Percentiles rank a stretch among this genome's conserved stretches.
phyloP scores from a whole-genome alignment of 345 rosid species.

The Salix exigua region DNA sequence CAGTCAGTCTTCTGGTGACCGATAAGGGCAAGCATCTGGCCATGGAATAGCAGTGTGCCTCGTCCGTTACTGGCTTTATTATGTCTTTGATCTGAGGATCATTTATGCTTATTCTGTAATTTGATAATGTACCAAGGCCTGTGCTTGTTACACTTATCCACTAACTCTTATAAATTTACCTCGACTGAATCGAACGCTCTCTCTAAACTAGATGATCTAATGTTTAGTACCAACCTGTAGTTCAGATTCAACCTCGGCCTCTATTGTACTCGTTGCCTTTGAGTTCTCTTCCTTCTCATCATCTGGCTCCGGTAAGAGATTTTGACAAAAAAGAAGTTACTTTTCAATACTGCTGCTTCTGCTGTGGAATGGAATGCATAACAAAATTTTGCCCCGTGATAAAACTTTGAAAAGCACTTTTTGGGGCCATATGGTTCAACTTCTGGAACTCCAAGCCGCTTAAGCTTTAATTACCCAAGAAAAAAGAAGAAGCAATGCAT shows the following conservation, averaged over 20 bases:
- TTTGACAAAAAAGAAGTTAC: not conserved
- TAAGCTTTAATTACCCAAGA: not conserved
- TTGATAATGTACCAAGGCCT: not conserved
- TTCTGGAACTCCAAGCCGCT: slow-evolving; percentile 7
- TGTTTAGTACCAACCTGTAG: slow-evolving; percentile 27
- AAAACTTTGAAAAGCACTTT: not conserved
- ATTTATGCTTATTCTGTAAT: not conserved
- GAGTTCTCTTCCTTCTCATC: slow-evolving; percentile 7
- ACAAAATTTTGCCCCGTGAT: not conserved
- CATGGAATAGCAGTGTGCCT: not conserved
- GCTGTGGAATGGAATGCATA: not conserved
- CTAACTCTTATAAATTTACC: slow-evolving; percentile 4
- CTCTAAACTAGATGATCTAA: slow-evolving; percentile 14
- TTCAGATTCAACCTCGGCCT: slow-evolving; percentile 42
- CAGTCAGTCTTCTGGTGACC: not conserved
- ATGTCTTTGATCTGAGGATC: not conserved
- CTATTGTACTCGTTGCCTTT: slow-evolving; percentile 30
- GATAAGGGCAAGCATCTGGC: not conserved
- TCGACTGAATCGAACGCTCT: slow-evolving; percentile 5
- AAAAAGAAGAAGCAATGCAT: not conserved
- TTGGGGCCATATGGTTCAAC: not conserved
- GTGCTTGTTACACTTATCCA: too few relatives aligned
- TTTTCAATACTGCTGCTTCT: not conserved
- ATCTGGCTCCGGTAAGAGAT: not conserved
- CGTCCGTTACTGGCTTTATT: not conserved